Conservation (phyloP, 1,284 basidiomycete genomes). For the Tilletiaria anomala region DNA sequence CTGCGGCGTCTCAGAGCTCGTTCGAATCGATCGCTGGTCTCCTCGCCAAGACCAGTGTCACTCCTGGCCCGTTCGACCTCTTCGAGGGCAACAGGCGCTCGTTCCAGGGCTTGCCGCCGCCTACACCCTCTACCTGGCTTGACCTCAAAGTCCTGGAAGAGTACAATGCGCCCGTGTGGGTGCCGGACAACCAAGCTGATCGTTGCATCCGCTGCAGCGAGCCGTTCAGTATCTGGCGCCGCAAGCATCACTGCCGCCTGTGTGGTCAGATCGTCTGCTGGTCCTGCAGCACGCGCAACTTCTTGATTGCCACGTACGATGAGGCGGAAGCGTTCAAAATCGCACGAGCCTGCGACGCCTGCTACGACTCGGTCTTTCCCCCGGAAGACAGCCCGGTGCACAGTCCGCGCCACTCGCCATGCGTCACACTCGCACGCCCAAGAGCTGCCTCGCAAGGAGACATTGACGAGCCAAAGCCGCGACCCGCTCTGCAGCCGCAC, state of each 20-base stretch:
- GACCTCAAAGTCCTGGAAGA: slow-evolving; percentile 53
- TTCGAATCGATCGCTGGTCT: slow-evolving; percentile 1
- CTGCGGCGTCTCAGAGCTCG: too few relatives aligned
- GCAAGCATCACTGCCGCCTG: slow-evolving; percentile 76
- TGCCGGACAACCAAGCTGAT: slow-evolving; percentile 65
- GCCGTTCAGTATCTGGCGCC: slow-evolving; percentile 61
- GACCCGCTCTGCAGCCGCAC: slow-evolving; percentile 6
- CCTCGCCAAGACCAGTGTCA: too few relatives aligned
- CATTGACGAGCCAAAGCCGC: too few relatives aligned
- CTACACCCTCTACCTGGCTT: too few relatives aligned
- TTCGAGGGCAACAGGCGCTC: too few relatives aligned
- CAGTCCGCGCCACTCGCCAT: slow-evolving; percentile 3
- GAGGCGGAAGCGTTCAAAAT: slow-evolving; percentile 17
- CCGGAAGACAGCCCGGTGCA: slow-evolving; percentile 7
- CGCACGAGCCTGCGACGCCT: slow-evolving; percentile 66
- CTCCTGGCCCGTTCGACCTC: too few relatives aligned
- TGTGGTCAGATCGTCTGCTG: slow-evolving; percentile 78
- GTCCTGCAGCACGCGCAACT: slow-evolving; percentile 45
- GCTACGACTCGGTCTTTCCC: slow-evolving; percentile 68
- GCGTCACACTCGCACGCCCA: slow-evolving; percentile 5
- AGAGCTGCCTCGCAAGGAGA: slow-evolving; percentile 1
- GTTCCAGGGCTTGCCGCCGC: too few relatives aligned
- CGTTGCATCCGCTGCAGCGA: slow-evolving; percentile 68
- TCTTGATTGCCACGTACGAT: slow-evolving; percentile 29
- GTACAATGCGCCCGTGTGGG: slow-evolving; percentile 82